These are phyloP conservation scores for Globisporangium viniferum DNA, from an alignment of 352 stramenopile genomes.

Conservation along the genomic window DNA sequence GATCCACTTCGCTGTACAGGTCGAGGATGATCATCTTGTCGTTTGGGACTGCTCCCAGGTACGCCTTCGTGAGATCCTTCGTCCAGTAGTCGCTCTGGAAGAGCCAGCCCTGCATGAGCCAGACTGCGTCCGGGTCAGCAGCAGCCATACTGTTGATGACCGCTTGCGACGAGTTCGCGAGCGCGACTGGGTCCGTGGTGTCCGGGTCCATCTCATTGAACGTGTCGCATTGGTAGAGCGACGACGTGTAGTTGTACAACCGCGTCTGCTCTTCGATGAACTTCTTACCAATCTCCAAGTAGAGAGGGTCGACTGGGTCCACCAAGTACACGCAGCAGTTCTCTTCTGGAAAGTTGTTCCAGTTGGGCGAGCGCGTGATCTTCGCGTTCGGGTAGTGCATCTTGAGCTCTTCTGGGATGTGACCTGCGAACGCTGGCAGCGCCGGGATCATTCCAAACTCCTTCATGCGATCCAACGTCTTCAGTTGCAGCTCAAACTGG, in stretches of 20 bases:
- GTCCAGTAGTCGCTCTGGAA: slow-evolving; percentile 76
- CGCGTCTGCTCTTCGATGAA: slow-evolving; percentile 71
- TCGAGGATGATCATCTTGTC: slow-evolving; percentile 80
- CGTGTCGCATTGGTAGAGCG: slow-evolving; percentile 76
- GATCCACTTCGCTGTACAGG: slow-evolving; percentile 72
- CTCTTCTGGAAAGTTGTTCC: slow-evolving; percentile 73
- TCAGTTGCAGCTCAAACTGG: slow-evolving; percentile 71
- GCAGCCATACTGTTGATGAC: slow-evolving; percentile 75
- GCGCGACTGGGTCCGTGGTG: slow-evolving; percentile 42
- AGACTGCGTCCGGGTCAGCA: slow-evolving; percentile 69
- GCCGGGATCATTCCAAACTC: slow-evolving; percentile 88
- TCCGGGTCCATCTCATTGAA: slow-evolving; percentile 85
- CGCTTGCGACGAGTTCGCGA: slow-evolving; percentile 53
- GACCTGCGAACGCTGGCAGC: slow-evolving; percentile 86
- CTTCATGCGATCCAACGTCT: slow-evolving; percentile 83
- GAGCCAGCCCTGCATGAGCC: slow-evolving; percentile 84
- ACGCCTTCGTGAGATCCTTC: slow-evolving; percentile 50
- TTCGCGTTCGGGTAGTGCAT: slow-evolving; percentile 66
- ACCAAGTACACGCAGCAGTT: slow-evolving; percentile 87
- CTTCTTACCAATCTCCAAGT: slow-evolving; percentile 68
- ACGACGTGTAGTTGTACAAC: slow-evolving; percentile 74
- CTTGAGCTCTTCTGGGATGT: slow-evolving; percentile 85
- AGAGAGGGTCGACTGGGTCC: slow-evolving; percentile 77
- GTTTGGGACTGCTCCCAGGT: slow-evolving; percentile 49
- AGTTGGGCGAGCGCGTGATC: slow-evolving; percentile 79